A percentile compares a stretch with the other conserved stretches of the same genome.
Evolutionary conservation across 768 basidiomycete species (phyloP).

Genomic region (Neoboletus brunneissimus): DNA sequence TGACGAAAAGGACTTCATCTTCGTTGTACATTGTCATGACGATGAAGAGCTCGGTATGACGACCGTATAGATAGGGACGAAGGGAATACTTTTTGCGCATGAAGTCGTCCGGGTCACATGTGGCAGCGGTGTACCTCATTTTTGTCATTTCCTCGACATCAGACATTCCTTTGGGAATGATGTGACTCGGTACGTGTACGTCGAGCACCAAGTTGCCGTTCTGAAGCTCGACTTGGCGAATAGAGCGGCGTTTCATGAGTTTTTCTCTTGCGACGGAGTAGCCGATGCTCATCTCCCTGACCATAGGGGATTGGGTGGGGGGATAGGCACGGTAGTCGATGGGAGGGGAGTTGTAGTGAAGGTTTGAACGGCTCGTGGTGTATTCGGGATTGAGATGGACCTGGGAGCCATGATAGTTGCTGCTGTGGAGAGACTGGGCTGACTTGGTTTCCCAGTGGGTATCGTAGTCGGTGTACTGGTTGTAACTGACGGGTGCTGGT

Average conservation of each 20-base stretch:
- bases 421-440: slow-evolving; percentile 59
- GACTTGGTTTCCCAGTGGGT: slow-evolving; percentile 51
- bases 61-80: slow-evolving; percentile 72
- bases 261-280: slow-evolving; percentile 73
- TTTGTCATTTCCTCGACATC: slow-evolving; percentile 74
- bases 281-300: slow-evolving; percentile 48
- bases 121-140: slow-evolving; percentile 86
- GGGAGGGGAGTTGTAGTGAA: slow-evolving; percentile 38
- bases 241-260: slow-evolving; percentile 76
- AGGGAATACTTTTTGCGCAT: slow-evolving; percentile 74
- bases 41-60: slow-evolving; percentile 89
- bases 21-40: slow-evolving; percentile 98
- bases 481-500: slow-evolving; percentile 25
- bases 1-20: slow-evolving; percentile 73
- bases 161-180: slow-evolving; percentile 64
- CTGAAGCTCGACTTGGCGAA: slow-evolving; percentile 75
- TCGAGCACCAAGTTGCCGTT: slow-evolving; percentile 86
- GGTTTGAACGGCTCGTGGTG: slow-evolving; percentile 51
- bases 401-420: slow-evolving; percentile 60
- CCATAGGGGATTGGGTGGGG: slow-evolving; percentile 44
- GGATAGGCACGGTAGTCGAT: slow-evolving; percentile 44
- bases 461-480: slow-evolving; percentile 46
- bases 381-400: slow-evolving; percentile 64
- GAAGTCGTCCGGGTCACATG: slow-evolving; percentile 89
- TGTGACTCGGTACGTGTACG: slow-evolving; percentile 73